phyloP scores from a whole-genome alignment of 2,329 filamentous ascomycete genomes.

The Bimuria novae-zelandiae region DNA sequence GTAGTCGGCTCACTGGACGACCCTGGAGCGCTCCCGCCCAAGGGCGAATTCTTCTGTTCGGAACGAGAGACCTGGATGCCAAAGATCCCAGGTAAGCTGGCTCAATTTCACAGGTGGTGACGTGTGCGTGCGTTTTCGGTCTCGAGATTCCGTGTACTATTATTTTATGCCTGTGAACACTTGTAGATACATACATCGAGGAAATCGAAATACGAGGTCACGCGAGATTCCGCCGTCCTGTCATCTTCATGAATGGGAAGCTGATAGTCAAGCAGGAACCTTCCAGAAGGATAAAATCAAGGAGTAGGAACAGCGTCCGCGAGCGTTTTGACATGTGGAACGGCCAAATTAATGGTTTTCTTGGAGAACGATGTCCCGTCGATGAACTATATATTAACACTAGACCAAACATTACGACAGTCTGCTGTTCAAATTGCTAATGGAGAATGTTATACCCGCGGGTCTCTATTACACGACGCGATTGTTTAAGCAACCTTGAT shows the following conservation, averaged over 20 bases:
- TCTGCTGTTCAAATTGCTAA: no score
- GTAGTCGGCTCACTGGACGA: not conserved
- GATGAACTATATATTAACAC: no score
- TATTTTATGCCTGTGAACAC: no score
- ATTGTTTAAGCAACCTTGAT: no score
- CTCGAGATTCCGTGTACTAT: not conserved
- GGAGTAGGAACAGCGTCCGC: not conserved
- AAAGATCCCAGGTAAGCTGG: conserved; percentile 4
- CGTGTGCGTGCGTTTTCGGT: not conserved
- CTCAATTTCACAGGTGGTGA: not conserved
- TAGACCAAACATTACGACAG: no score
- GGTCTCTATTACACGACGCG: no score
- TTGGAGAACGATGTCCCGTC: no score
- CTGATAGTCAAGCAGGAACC: not conserved
- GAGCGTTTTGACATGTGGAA: not conserved
- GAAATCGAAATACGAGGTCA: no score
- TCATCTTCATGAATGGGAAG: not conserved
- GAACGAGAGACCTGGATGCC: not conserved
- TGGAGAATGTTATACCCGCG: no score
- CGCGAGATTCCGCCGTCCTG: no score
- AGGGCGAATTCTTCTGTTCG: not conserved
- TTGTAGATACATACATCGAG: no score
- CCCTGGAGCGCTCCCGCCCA: not conserved
- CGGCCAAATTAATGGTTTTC: not conserved
- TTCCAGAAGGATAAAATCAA: not conserved